Base-by-base conservation (phyloP, 768 basidiomycete species). In the Crepidotus variabilis region DNA sequence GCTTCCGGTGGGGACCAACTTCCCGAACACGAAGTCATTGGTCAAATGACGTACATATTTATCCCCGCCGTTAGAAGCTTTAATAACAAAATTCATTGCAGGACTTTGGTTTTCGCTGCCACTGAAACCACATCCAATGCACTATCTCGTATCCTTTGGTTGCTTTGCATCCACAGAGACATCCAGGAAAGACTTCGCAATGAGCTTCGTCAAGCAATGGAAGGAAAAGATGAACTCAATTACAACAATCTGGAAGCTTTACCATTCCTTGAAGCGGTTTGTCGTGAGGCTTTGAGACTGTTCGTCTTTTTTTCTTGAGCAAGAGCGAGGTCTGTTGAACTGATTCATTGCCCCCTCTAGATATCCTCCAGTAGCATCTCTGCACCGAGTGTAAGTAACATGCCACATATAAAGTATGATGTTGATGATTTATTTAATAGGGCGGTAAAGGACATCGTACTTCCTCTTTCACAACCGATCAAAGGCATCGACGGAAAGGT, bases 401-500 rank as follows among this genome's bases (percentile, higher is more conserved):
- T 16, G 8, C 39, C 28, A n/a, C 32, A 33, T n/a, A 35, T 9
- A 23, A 53, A 0, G 35, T n/a, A 24, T 46, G 22, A n/a, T 14
- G 35, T n/a, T 36, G n/a, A 52, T 10, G 8, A 53, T 21, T 32
- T 2, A 34, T 18, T 14, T 22, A 36, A 9, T 28, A 67, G 65
- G 24, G 56, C 62, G 0, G 45, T 52, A 16, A 51, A 60, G 47
- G 66, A 63, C 51, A 59, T 61, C 43, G 52, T 69, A 18, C 66
- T 85, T 7, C 79, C 84, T 0, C 70, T 85, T 18, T 71, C 75
- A 5, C 66, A 66, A 33, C 77, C 80, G 7, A 68, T 80, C 45
- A 66, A 53, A 18, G 72, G 71, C 4, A 61, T 61, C 16, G 64
- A 69, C 0, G 79, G 78, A 2, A 60, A 69, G 32, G 43, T 65